phyloP scores from a whole-genome alignment of 2,329 filamentous ascomycete species.

The Verticillium nonalfalfae region DNA sequence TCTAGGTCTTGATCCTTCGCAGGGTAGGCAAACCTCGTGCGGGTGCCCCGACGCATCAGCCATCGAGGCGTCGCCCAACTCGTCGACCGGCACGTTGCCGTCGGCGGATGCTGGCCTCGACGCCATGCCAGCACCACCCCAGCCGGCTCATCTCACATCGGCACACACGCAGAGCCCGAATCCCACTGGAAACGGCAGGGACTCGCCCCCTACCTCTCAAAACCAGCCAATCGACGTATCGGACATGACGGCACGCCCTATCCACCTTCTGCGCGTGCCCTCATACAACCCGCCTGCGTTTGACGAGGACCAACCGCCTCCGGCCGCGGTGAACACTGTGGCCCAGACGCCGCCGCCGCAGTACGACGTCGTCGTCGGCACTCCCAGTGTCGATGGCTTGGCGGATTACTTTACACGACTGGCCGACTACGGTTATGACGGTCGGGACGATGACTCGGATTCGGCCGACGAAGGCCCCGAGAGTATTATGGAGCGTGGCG shows the following conservation, averaged over 20 bases:
- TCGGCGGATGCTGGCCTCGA: slow-evolving; percentile 25
- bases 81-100: slow-evolving; percentile 45
- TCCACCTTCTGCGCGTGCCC: slow-evolving; percentile 75
- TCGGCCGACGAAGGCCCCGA: slow-evolving; percentile 35
- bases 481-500: slow-evolving; percentile 42
- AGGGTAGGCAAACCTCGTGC: slow-evolving; percentile 40
- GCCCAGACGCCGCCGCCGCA: slow-evolving; percentile 76
- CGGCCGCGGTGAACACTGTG: slow-evolving; percentile 12
- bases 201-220: slow-evolving; percentile 7
- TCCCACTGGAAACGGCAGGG: slow-evolving; percentile 11
- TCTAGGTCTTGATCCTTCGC: slow-evolving; percentile 30
- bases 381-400: slow-evolving; percentile 59
- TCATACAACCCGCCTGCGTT: slow-evolving; percentile 87
- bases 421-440: slow-evolving; percentile 58
- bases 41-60: slow-evolving; percentile 55
- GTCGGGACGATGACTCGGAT: slow-evolving; percentile 35
- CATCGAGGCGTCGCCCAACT: slow-evolving; percentile 56
- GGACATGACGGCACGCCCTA: slow-evolving; percentile 51
- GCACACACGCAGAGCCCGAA: slow-evolving; percentile 3
- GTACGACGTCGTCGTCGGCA: slow-evolving; percentile 73
- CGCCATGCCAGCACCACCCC: slow-evolving; percentile 41
- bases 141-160: slow-evolving; percentile 46
- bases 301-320: slow-evolving; percentile 69
- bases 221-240: background rate
- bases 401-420: slow-evolving; percentile 84